Conservation (phyloP, 1,139 yeast genomes). For the Barnettozyma hawaiiensis region DNA sequence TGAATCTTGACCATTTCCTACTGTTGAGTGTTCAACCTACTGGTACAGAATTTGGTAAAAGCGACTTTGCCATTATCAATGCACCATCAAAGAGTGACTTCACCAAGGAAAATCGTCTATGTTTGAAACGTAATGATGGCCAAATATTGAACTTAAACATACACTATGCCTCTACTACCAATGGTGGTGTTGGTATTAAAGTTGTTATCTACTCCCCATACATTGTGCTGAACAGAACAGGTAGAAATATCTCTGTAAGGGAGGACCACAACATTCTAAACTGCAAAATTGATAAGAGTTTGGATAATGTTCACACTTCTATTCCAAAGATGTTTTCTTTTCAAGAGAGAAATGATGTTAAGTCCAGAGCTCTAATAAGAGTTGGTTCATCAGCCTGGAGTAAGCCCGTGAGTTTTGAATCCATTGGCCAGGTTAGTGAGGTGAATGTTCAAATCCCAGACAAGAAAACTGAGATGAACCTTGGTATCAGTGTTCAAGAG, state of each 20-base stretch:
- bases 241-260: constrained; percentile 51
- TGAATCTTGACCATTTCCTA: constrained; percentile 63
- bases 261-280: constrained; percentile 53
- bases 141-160: constrained; percentile 61
- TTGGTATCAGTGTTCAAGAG: constrained; percentile 72
- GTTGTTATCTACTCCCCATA: constrained; percentile 82
- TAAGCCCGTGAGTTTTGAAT: constrained; percentile 75
- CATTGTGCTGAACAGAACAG: constrained; percentile 74
- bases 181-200: constrained; percentile 50
- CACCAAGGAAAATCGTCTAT: constrained; percentile 47
- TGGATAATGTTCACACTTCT: constrained; percentile 31
- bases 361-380: constrained; percentile 63
- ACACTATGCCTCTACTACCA: constrained; percentile 46
- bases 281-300: constrained; percentile 28
- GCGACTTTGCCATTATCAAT: constrained; percentile 80
- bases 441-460: constrained; percentile 53
- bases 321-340: constrained; percentile 84
- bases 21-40: constrained; percentile 67
- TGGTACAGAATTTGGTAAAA: constrained; percentile 56
- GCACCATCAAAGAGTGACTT: constrained; percentile 51
- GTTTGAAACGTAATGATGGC: constrained; percentile 52
- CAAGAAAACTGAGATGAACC: constrained; percentile 60
- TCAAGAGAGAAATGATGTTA: constrained; percentile 49
- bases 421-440: constrained; percentile 78
- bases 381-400: constrained; percentile 77